Evolutionary conservation across 2,329 filamentous ascomycete genomes (phyloP).

Genomic region (Alternaria dauci): DNA sequence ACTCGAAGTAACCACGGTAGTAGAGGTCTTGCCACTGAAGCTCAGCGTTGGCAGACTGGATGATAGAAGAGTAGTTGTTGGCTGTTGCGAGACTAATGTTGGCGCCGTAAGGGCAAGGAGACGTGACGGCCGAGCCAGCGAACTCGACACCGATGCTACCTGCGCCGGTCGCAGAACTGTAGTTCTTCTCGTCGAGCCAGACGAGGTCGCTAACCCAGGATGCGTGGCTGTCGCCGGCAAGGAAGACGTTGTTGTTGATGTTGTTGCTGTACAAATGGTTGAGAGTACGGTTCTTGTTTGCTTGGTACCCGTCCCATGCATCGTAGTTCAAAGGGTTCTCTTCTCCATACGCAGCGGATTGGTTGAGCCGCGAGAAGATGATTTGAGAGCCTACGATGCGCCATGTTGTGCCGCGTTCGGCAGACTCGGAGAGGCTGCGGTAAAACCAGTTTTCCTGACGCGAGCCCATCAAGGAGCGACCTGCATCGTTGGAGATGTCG

Average conservation of each 20-base stretch:
- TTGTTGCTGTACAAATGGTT: constrained; percentile 71
- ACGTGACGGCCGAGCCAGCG: constrained; percentile 72
- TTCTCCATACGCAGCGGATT: constrained; percentile 55
- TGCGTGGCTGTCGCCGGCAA: constrained; percentile 74
- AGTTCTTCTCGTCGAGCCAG: constrained; percentile 55
- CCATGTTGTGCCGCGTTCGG: constrained; percentile 73
- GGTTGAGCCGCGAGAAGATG: constrained; percentile 68
- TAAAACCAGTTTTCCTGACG: constrained; percentile 74
- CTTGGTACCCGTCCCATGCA: constrained; percentile 71
- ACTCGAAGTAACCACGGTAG: constrained; percentile 76
- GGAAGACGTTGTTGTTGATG: constrained; percentile 76
- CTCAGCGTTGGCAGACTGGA: constrained; percentile 63
- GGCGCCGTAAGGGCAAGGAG: constrained; percentile 65
- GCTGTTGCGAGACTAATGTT: constrained; percentile 64
- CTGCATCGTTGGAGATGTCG: constrained; percentile 70
- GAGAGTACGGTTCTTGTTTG: constrained; percentile 76
- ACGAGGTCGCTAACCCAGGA: constrained; percentile 63
- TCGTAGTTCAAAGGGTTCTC: constrained; percentile 64
- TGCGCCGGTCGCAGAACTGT: constrained; percentile 51
- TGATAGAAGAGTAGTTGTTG: constrained; percentile 52
- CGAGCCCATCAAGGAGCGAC: constrained; percentile 74
- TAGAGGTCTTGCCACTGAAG: constrained; percentile 78
- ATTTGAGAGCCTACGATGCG: constrained; percentile 75
- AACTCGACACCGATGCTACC: constrained; percentile 59
- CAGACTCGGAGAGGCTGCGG: constrained; percentile 62